phyloP scores from a whole-genome alignment of 169 alveolate genomes.

The Babesia gibsoni region DNA sequence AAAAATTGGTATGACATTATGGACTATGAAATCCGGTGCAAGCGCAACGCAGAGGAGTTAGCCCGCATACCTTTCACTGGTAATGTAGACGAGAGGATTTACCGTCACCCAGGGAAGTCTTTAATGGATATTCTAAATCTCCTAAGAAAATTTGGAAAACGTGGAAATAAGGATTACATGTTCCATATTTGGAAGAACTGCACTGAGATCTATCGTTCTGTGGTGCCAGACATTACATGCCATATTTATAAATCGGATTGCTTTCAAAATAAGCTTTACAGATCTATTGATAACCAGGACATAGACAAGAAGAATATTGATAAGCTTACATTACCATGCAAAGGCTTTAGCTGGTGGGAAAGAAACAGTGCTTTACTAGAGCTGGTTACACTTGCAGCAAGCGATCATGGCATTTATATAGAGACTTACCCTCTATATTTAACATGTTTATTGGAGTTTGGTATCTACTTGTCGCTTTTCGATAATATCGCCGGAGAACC shows the following conservation, averaged over 20 bases:
- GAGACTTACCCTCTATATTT: constrained; percentile 51
- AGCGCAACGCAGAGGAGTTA: constrained; percentile 26
- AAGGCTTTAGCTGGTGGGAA: constrained; percentile 61
- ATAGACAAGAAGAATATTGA: constrained; percentile 17
- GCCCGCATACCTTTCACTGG: constrained; percentile 29
- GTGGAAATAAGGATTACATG: neutral
- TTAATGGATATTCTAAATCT: constrained; percentile 35
- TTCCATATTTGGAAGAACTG: constrained; percentile 41
- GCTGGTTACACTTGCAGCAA: constrained; percentile 47
- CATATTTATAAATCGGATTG: constrained; percentile 9
- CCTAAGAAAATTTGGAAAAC: constrained; percentile 2
- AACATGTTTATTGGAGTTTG: constrained; percentile 30
- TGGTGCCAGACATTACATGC: constrained; percentile 42
- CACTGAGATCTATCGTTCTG: constrained; percentile 46
- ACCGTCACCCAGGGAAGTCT: constrained; percentile 41
- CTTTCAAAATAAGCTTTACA: constrained; percentile 14
- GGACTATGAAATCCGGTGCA: constrained; percentile 45
- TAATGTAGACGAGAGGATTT: constrained; percentile 12
- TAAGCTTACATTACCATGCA: constrained; percentile 32
- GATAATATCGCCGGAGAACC: constrained; percentile 3
- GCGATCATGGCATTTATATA: constrained; percentile 20
- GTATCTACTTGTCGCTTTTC: neutral
- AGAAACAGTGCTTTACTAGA: constrained; percentile 58
- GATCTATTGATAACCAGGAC: neutral
- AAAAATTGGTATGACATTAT: constrained; percentile 47